phyloP scores from a whole-genome alignment of 2,329 filamentous ascomycete species.

The Colletotrichum caudatum region DNA sequence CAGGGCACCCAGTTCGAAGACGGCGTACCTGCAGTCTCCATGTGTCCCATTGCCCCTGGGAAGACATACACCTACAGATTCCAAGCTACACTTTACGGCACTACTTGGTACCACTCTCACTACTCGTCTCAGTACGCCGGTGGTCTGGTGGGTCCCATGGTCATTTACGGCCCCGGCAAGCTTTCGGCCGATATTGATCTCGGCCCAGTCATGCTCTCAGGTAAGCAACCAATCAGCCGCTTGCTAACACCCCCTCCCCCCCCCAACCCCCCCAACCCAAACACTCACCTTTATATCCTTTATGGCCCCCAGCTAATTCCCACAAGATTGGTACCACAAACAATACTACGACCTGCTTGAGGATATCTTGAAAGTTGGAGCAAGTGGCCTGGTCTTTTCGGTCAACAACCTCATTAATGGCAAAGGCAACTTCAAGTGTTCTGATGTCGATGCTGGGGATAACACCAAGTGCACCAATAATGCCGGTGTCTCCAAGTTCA shows the following conservation, averaged over 20 bases:
- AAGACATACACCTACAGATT: not conserved
- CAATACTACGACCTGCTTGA: not conserved
- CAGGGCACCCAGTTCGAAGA: not conserved
- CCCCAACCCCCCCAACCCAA: too few species aligned
- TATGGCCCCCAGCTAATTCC: not conserved
- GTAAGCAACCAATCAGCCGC: not conserved
- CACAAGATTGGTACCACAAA: not conserved
- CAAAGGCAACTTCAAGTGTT: not conserved
- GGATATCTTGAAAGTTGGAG: not conserved
- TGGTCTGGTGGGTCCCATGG: not conserved
- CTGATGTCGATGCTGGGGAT: not conserved
- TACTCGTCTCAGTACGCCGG: not conserved
- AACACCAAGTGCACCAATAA: not conserved
- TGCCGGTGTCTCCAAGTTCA: not conserved
- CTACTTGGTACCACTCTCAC: not conserved
- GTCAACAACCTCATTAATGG: not conserved
- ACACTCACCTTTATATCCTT: too few species aligned
- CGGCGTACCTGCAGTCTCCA: not conserved
- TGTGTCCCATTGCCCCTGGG: not conserved
- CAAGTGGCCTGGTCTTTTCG: not conserved
- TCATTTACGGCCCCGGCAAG: not conserved
- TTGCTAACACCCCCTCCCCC: too few species aligned
- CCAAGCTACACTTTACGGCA: not conserved
- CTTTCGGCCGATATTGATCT: not conserved
- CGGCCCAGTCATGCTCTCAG: not conserved